A percentile compares a stretch with the other conserved stretches of the same genome.
phyloP scores from a whole-genome alignment of 169 alveolate genomes.

The Plasmodium malariae region DNA sequence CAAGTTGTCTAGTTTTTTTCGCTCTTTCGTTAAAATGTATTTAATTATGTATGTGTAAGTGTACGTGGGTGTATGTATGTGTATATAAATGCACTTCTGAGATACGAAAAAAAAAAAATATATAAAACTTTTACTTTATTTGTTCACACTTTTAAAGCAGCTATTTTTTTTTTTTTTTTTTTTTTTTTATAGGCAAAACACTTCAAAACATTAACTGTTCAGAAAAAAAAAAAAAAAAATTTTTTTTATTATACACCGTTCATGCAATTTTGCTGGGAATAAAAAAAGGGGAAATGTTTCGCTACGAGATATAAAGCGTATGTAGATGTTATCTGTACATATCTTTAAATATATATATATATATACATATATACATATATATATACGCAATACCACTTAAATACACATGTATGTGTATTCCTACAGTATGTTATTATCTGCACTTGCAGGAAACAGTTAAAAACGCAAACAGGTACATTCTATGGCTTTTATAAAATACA shows the following conservation, averaged over 20 bases:
- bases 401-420: no score
- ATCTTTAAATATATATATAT: constrained; percentile 2
- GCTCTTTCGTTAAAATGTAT: no score
- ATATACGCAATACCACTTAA: not conserved
- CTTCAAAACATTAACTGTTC: constrained; percentile 6
- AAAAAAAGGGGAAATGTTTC: constrained; percentile 11
- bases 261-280: constrained; percentile 19
- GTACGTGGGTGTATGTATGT: no score
- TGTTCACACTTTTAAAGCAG: constrained; percentile 14
- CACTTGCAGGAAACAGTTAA: not conserved
- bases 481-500: not conserved
- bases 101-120: not conserved
- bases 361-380: not conserved
- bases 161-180: constrained; percentile 17
- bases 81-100: not conserved
- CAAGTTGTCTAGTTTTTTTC: not conserved
- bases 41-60: not conserved
- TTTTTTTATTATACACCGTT: constrained; percentile 24
- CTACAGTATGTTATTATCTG: no score
- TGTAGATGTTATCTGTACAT: not conserved
- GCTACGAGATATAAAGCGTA: not conserved
- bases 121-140: not conserved
- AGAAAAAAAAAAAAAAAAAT: constrained; percentile 12
- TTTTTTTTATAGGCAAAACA: not conserved
- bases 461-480: not conserved